Conservation (phyloP, 2,329 filamentous ascomycete genomes). For the Helotiales sp. region DNA sequence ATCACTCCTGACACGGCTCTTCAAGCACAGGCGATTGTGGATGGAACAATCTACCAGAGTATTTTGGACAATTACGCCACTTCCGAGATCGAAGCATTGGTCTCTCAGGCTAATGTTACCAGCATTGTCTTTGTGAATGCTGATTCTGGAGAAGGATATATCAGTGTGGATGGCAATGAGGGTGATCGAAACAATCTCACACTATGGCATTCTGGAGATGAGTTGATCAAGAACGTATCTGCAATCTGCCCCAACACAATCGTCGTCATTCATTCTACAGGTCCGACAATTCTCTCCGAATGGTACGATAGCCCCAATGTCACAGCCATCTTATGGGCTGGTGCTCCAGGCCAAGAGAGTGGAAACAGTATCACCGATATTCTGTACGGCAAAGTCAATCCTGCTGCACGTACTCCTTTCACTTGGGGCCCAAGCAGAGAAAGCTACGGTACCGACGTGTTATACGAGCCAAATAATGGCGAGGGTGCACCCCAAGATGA, state of each 20-base stretch:
- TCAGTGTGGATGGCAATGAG: slow-evolving; percentile 76
- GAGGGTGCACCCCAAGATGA: slow-evolving; percentile 66
- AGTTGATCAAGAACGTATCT: slow-evolving; percentile 78
- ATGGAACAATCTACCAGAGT: slow-evolving; percentile 63
- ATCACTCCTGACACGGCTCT: slow-evolving; percentile 74
- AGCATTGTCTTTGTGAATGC: slow-evolving; percentile 90
- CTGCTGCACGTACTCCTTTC: slow-evolving; percentile 75
- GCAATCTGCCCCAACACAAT: slow-evolving; percentile 83
- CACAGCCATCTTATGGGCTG: slow-evolving; percentile 81
- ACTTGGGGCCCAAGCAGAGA: slow-evolving; percentile 68
- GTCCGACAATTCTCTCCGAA: slow-evolving; percentile 73
- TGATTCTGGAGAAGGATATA: slow-evolving; percentile 83
- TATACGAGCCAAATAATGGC: slow-evolving; percentile 65
- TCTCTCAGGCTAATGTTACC: slow-evolving; percentile 62
- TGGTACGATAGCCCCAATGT: slow-evolving; percentile 77
- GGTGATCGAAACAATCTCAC: slow-evolving; percentile 94
- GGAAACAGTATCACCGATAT: slow-evolving; percentile 78
- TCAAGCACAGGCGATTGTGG: slow-evolving; percentile 59
- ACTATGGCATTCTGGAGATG: slow-evolving; percentile 80
- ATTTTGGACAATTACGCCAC: slow-evolving; percentile 68
- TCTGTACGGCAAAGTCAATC: slow-evolving; percentile 80
- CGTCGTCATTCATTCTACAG: slow-evolving; percentile 84
- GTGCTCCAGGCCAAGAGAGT: slow-evolving; percentile 79
- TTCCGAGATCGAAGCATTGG: slow-evolving; percentile 62
- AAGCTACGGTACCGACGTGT: slow-evolving; percentile 43